Conservation (phyloP, 495 filamentous ascomycete species). For the Lasiosphaeria miniovina region DNA sequence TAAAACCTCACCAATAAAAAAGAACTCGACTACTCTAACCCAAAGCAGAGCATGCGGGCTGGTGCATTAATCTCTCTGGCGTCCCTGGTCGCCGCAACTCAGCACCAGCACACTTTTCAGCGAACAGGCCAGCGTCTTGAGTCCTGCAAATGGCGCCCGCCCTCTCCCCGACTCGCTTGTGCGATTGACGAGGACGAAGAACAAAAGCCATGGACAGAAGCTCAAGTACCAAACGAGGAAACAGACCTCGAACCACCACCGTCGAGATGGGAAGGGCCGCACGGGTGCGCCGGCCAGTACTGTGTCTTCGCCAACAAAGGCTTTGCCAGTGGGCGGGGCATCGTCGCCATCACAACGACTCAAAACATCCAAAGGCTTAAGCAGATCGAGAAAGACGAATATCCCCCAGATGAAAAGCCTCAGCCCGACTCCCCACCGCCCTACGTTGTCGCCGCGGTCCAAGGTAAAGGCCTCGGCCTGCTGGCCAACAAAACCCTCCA, state of each 20-base stretch:
- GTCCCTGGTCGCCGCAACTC: too few species aligned
- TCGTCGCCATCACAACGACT: conserved; percentile 26
- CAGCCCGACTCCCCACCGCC: background rate
- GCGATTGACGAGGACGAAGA: conserved; percentile 1
- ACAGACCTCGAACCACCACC: background rate
- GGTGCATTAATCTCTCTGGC: too few species aligned
- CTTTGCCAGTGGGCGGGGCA: conserved; percentile 24
- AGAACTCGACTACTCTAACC: too few species aligned
- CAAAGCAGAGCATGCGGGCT: too few species aligned
- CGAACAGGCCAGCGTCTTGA: background rate
- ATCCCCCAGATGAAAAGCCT: background rate
- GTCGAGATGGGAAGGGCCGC: conserved; percentile 11
- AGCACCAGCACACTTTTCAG: too few species aligned
- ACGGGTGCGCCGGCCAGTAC: conserved; percentile 21
- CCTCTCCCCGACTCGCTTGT: conserved; percentile 7
- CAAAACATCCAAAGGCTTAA: conserved; percentile 17
- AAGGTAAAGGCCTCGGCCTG: conserved; percentile 25
- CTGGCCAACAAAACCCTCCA: conserved; percentile 21
- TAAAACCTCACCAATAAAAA: too few species aligned
- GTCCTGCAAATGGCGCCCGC: background rate
- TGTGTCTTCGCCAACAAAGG: conserved; percentile 27
- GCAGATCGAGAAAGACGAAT: conserved; percentile 8
- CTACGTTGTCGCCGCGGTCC: conserved; percentile 14
- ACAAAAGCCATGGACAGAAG: background rate
- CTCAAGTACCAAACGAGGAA: background rate